Conservation (phyloP, 2,329 filamentous ascomycete species). For the Fusarium abutilonis region DNA sequence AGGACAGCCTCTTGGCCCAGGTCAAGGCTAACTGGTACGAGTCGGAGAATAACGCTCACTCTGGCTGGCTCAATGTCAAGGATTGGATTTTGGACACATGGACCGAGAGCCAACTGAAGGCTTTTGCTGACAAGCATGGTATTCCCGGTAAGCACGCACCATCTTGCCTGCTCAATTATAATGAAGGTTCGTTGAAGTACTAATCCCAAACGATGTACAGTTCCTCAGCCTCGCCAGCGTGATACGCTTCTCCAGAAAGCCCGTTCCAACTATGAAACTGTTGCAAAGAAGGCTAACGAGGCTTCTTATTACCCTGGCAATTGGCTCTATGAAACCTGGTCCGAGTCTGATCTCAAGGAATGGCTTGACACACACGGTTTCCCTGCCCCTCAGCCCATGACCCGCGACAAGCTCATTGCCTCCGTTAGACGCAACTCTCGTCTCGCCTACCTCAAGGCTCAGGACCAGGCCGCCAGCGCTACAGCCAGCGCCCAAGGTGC, state of each 20-base stretch:
- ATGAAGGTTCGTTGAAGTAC: not conserved
- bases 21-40: slow-evolving; percentile 82
- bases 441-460: slow-evolving; percentile 75
- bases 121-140: slow-evolving; percentile 87
- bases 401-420: slow-evolving; percentile 88
- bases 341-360: slow-evolving; percentile 90
- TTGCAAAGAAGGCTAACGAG: slow-evolving; percentile 79
- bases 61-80: slow-evolving; percentile 76
- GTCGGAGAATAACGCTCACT: slow-evolving; percentile 77
- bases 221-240: slow-evolving; percentile 86
- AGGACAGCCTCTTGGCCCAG: slow-evolving; percentile 73
- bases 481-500: slow-evolving; percentile 74
- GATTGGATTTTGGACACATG: slow-evolving; percentile 97
- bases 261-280: slow-evolving; percentile 81
- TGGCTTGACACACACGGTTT: slow-evolving; percentile 92
- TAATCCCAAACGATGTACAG: slow-evolving; percentile 48
- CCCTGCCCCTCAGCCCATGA: slow-evolving; percentile 83
- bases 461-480: slow-evolving; percentile 68
- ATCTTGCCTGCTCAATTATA: no score
- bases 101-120: slow-evolving; percentile 92
- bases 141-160: slow-evolving; percentile 68
- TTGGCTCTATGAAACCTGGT: slow-evolving; percentile 93
- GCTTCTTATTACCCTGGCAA: slow-evolving; percentile 88
- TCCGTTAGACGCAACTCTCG: slow-evolving; percentile 90
- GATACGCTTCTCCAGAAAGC: slow-evolving; percentile 82